A percentile compares a stretch with the other conserved stretches of the same genome.
These are phyloP conservation scores for Metschnikowia anglica DNA, from an alignment of 805 yeast species.

Conservation along the genomic window DNA sequence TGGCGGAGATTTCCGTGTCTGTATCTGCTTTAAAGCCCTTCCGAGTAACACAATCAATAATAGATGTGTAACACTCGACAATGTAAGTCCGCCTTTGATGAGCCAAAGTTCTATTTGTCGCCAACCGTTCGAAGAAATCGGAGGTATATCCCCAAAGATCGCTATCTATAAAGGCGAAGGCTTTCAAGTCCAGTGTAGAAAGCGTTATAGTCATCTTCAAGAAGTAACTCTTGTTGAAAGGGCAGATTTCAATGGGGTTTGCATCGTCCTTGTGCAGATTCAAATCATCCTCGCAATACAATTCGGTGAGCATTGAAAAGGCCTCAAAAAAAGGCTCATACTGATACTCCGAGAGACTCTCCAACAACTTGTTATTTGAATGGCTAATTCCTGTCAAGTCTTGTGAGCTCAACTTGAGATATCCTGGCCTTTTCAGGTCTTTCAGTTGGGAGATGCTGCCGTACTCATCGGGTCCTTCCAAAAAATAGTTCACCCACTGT, in stretches of 20 bases:
- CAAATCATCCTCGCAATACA: slow-evolving; percentile 33
- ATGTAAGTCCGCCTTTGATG: slow-evolving; percentile 47
- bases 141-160: slow-evolving; percentile 49
- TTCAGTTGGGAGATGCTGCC: slow-evolving; percentile 36
- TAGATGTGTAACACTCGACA: slow-evolving; percentile 51
- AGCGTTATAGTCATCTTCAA: slow-evolving; percentile 54
- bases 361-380: slow-evolving; percentile 60
- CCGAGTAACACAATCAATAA: slow-evolving; percentile 43
- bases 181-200: slow-evolving; percentile 48
- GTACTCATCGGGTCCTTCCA: slow-evolving; percentile 53
- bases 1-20: slow-evolving; percentile 20
- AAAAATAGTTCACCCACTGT: slow-evolving; percentile 74
- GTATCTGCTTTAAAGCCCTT: slow-evolving; percentile 36
- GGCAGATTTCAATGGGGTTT: slow-evolving; percentile 34
- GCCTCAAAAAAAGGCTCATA: slow-evolving; percentile 50
- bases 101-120: slow-evolving; percentile 42
- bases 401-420: slow-evolving; percentile 39
- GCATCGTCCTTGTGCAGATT: slow-evolving; percentile 3
- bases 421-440: slow-evolving; percentile 20
- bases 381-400: slow-evolving; percentile 54
- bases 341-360: slow-evolving; percentile 58
- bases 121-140: slow-evolving; percentile 46
- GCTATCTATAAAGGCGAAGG: slow-evolving; percentile 45
- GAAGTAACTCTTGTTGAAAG: slow-evolving; percentile 56
- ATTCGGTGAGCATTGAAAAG: slow-evolving; percentile 44